Conservation (phyloP, 2,329 filamentous ascomycete species). For the Alternaria metachromatica region DNA sequence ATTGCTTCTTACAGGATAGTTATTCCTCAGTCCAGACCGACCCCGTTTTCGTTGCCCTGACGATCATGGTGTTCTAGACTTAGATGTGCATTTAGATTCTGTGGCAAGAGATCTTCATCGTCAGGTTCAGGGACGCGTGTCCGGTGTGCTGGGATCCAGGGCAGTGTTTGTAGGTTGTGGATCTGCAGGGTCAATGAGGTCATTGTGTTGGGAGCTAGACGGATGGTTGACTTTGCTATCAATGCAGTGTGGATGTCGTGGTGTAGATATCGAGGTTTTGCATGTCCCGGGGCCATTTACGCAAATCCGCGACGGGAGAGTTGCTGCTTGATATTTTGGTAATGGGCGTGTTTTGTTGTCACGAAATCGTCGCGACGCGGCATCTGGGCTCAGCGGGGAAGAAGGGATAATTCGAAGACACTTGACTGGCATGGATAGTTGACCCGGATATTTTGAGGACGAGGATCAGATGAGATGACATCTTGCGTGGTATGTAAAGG, state of each 20-base stretch:
- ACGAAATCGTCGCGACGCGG: not conserved
- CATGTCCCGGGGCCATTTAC: not conserved
- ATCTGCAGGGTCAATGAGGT: not conserved
- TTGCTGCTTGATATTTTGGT: not conserved
- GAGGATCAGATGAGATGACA: not conserved
- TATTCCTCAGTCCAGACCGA: not conserved
- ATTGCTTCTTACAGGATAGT: too few species aligned
- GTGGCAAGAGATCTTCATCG: not conserved
- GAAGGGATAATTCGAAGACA: not conserved
- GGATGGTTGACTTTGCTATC: not conserved
- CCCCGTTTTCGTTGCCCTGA: not conserved
- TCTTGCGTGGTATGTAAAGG: not conserved
- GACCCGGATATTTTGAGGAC: not conserved
- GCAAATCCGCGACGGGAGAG: not conserved
- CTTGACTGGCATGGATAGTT: not conserved
- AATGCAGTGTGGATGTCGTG: not conserved
- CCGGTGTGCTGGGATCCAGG: not conserved
- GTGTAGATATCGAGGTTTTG: not conserved
- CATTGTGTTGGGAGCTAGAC: not conserved
- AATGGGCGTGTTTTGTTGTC: not conserved
- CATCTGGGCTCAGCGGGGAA: not conserved
- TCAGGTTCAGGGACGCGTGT: not conserved
- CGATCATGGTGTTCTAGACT: not conserved
- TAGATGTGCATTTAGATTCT: not conserved
- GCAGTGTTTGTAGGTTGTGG: not conserved